Base-by-base conservation (phyloP, 768 basidiomycete genomes). In the Sarcodon aspratus region DNA sequence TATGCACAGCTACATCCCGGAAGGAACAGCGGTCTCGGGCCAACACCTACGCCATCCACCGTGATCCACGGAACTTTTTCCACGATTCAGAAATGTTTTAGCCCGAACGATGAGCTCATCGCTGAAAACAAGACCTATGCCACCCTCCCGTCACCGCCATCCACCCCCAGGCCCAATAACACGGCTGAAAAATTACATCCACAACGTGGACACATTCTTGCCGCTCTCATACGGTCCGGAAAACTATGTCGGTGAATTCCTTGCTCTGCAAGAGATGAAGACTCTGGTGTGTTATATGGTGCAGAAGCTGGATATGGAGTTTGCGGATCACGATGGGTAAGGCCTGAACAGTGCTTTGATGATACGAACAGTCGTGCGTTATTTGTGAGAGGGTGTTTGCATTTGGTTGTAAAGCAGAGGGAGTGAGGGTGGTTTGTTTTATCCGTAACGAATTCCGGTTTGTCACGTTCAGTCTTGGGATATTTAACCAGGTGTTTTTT, bases 1-100 rank as follows among this genome's bases (percentile, higher is more conserved):
- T 35, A 10, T 32, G 33, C 33, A 17, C 52, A 73, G 73, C 49
- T 68, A 63, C 48, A 61, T 75, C 34, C 66, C 67, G 18, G 69
- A 70, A 52, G 69, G 70, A 13, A 74, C 70, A 6, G 46, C 52
- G 13, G 42, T 50, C 10, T 53, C 50, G 36, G n/a, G 60, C 72
- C 33, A 69, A 72, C 9, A 63, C 67, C 33, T 74, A 69, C 52
- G 57, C 59, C 32, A 50, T 74, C 10, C 73, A 75, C 42, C 69
- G 67, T 13, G 69, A 74, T 53, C 61, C 69, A 1, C 66, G 63
- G 34, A 70, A 74, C 54, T 76, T 75, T 56, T 69, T 62, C 33
- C 72, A 69, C 0, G 62, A 58, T 3, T 67, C 70, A 2, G 63
- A 71, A 13, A 52, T 53, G 18, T 74, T 69, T 60, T 64, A 63